A percentile compares a stretch with the other conserved stretches of the same genome.
Evolutionary conservation across 2,329 filamentous ascomycete genomes (phyloP).

Genomic region (Verticillium nonalfalfae): DNA sequence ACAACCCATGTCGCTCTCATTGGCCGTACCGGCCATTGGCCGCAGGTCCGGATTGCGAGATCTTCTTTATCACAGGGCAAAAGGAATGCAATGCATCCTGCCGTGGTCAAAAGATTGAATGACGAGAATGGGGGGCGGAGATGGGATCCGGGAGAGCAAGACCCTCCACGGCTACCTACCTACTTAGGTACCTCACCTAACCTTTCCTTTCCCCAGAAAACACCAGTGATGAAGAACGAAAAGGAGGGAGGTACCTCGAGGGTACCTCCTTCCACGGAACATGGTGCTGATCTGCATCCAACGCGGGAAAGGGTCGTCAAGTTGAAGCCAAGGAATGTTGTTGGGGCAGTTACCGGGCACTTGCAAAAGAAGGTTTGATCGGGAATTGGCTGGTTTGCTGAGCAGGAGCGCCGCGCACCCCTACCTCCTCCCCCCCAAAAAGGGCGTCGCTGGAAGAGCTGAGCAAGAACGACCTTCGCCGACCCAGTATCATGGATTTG

Average conservation of each 20-base stretch:
- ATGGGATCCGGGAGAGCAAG: background rate
- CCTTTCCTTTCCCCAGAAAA: background rate
- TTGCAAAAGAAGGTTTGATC: background rate
- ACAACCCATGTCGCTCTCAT: background rate
- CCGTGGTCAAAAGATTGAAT: background rate
- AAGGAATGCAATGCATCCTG: background rate
- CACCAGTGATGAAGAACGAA: background rate
- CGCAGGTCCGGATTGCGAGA: background rate
- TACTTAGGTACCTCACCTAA: too few species aligned
- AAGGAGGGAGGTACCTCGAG: background rate
- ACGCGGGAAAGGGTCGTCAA: background rate
- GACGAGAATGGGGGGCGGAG: background rate
- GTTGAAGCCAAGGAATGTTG: background rate
- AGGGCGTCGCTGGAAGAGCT: too few species aligned
- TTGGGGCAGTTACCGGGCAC: background rate
- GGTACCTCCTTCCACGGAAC: background rate
- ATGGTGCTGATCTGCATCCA: background rate
- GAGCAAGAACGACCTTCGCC: background rate
- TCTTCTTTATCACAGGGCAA: background rate
- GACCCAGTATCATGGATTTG: background rate
- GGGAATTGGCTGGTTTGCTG: background rate
- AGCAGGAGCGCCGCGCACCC: background rate
- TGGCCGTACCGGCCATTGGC: background rate
- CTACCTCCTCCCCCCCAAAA: background rate
- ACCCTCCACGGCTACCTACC: background rate